Evolutionary conservation across 192 early-diverging fungal genomes (phyloP), one percentile per base, ranked within the genome.

Genomic region (Coemansia sp.): DNA sequence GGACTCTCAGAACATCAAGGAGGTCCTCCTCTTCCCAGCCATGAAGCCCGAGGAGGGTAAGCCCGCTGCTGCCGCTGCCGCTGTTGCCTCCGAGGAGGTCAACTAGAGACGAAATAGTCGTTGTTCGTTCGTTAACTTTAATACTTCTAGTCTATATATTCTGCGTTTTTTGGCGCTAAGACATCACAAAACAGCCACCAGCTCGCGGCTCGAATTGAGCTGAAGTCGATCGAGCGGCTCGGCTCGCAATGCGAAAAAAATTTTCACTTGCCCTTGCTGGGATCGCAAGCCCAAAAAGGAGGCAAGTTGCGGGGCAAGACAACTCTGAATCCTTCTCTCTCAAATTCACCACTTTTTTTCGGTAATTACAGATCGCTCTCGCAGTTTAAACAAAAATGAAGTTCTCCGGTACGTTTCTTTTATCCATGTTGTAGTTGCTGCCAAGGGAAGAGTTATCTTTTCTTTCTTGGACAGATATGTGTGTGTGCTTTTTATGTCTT

Each of bases 1-100:
- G 4, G 89, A 99, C 82, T 95, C 94, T 59, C 92, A 93, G 84
- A 98, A 98, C 84, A 98, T 99, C 83, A 97, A 94, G 83, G 94
- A 99, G 85, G 92, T 95, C 59, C 72, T 90, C 34, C 72, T 84
- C 32, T 90, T 90, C 85, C 89, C 89, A 16, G 86, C 86, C 39
- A 90, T 90, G 89, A 88, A 89, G 79, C 89, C 89, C 24, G 85
- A 85, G 41, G 86, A 87, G 65, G 69, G 53, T 35, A 49, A 40
- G 39, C 27, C 41, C 18, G 58, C 40, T 35, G 41, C 65, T 34
- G 27, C 32, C 8, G 44, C 6, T 16, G 43, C 45, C 5, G 62
- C 20, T n/a, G 43, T 16, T 43, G 22, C 29, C 27, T 24, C 64
- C 22, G 45, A 39, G 34, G 22, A 44, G 38, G 35, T 40, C 39